Percentiles rank a stretch among this genome's conserved stretches.
These are phyloP conservation scores for Hansenula lynferdii DNA, from an alignment of 1,139 yeast species.

Conservation along the genomic window DNA sequence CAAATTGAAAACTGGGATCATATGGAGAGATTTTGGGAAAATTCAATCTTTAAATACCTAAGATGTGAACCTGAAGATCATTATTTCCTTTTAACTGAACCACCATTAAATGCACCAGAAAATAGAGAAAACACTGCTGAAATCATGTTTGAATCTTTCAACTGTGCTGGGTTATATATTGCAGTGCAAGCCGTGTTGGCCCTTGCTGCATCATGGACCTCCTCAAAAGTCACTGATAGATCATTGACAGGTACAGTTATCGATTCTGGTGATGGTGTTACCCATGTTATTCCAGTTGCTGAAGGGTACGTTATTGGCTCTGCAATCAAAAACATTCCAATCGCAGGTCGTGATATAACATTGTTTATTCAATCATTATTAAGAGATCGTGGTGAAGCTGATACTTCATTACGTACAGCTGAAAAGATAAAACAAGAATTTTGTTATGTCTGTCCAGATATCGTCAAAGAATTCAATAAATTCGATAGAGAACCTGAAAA, in stretches of 20 bases:
- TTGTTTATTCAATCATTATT: conserved; percentile 86
- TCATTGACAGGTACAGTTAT: conserved; percentile 97
- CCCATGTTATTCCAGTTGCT: conserved; percentile 98
- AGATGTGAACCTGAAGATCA: conserved; percentile 99
- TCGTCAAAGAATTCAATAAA: conserved; percentile 91
- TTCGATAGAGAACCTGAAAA: conserved; percentile 93
- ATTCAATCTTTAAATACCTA: conserved; percentile 89
- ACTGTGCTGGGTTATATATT: conserved; percentile 96
- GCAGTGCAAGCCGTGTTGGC: conserved; percentile 99
- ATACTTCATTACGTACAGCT: conserved; percentile 91
- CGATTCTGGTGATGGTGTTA: conserved; percentile 96
- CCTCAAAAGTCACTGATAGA: conserved; percentile 90
- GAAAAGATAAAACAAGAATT: conserved; percentile 94
- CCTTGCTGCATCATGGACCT: conserved; percentile 98
- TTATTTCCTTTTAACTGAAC: conserved; percentile 91
- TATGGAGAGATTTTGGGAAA: conserved; percentile 99
- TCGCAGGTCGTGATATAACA: conserved; percentile 98
- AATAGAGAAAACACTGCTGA: conserved; percentile 98
- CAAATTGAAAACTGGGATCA: conserved; percentile 99
- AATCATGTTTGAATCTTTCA: conserved; percentile 97
- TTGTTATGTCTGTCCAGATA: conserved; percentile 97
- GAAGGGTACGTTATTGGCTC: conserved; percentile 98
- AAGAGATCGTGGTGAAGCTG: conserved; percentile 95
- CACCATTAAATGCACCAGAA: conserved; percentile 98
- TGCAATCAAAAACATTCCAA: conserved; percentile 94